Evolutionary conservation across 2,329 filamentous ascomycete genomes (phyloP).

Genomic region (Xylariaceae sp.): DNA sequence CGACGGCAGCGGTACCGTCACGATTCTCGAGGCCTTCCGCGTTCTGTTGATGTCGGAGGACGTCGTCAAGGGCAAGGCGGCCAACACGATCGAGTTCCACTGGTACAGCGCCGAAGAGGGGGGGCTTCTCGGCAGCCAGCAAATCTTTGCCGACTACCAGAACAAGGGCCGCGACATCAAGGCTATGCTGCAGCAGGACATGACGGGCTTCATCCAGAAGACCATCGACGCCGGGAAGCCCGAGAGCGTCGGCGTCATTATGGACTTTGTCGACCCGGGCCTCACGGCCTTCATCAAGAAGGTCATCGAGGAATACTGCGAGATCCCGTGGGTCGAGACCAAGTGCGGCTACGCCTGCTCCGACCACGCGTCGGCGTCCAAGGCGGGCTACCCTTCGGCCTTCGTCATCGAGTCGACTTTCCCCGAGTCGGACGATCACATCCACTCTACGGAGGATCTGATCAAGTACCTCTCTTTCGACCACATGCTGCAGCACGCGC

Average conservation of each 20-base stretch:
- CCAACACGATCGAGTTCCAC: constrained; percentile 92
- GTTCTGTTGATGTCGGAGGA: constrained; percentile 68
- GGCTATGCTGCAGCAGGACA: constrained; percentile 97
- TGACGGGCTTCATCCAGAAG: constrained; percentile 83
- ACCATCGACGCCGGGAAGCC: constrained; percentile 74
- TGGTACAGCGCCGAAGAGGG: constrained; percentile 78
- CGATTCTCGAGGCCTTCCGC: constrained; percentile 84
- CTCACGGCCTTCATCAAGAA: constrained; percentile 88
- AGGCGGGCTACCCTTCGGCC: constrained; percentile 66
- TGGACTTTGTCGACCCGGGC: constrained; percentile 76
- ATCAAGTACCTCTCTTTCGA: constrained; percentile 72
- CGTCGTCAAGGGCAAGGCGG: constrained; percentile 61
- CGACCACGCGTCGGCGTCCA: constrained; percentile 65
- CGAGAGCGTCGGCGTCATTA: constrained; percentile 87
- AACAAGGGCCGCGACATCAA: constrained; percentile 67
- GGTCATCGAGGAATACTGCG: constrained; percentile 79
- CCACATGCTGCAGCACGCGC: constrained; percentile 87
- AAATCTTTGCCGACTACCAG: constrained; percentile 78
- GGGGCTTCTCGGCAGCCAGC: constrained; percentile 64
- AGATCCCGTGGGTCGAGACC: constrained; percentile 78
- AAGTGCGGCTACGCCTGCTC: constrained; percentile 84
- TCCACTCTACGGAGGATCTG: constrained; percentile 62
- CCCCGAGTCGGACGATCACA: constrained; percentile 57
- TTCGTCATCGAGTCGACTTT: constrained; percentile 72
- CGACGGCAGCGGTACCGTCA: constrained; percentile 87